These are phyloP conservation scores for Pseudogymnoascus sp. DNA, from an alignment of 2,329 filamentous ascomycete genomes.

Conservation along the genomic window DNA sequence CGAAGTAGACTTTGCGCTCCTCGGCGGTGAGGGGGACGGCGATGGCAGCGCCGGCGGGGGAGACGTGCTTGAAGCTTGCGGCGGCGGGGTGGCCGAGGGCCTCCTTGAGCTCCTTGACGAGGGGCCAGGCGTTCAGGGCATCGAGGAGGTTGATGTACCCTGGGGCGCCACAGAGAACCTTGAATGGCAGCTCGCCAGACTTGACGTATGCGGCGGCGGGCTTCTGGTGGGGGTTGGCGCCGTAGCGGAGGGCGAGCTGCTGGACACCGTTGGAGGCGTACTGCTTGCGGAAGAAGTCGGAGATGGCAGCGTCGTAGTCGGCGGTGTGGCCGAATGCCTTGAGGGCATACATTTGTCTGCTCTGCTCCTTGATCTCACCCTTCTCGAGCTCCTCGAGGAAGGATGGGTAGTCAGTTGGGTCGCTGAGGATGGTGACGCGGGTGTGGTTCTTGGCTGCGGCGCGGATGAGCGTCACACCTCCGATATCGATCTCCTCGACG, in stretches of 20 bases:
- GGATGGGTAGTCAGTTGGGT: conserved; percentile 86
- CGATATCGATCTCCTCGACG: conserved; percentile 98
- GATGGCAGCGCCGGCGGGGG: conserved; percentile 90
- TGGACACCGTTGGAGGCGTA: conserved; percentile 81
- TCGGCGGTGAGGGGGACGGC: conserved; percentile 76
- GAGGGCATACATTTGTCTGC: conserved; percentile 80
- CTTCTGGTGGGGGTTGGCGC: conserved; percentile 97
- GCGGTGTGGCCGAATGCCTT: conserved; percentile 99
- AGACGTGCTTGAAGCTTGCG: conserved; percentile 98
- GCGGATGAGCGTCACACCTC: conserved; percentile 89
- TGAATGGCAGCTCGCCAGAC: conserved; percentile 77
- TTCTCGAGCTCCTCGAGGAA: conserved; percentile 86
- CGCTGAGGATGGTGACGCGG: conserved; percentile 90
- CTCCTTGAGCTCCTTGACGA: conserved; percentile 91
- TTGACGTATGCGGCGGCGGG: conserved; percentile 77
- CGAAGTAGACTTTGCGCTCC: conserved; percentile 97
- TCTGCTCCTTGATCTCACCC: conserved; percentile 77
- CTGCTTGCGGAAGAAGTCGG: conserved; percentile 95
- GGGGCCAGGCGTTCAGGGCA: conserved; percentile 89
- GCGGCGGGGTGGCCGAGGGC: conserved; percentile 83
- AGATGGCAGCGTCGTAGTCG: conserved; percentile 90
- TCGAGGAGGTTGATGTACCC: conserved; percentile 98
- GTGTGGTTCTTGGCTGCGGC: conserved; percentile 97
- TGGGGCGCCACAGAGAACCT: conserved; percentile 78
- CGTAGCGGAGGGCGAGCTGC: conserved; percentile 81